phyloP scores from a whole-genome alignment of 352 stramenopile genomes.

The Peronospora farinosa region DNA sequence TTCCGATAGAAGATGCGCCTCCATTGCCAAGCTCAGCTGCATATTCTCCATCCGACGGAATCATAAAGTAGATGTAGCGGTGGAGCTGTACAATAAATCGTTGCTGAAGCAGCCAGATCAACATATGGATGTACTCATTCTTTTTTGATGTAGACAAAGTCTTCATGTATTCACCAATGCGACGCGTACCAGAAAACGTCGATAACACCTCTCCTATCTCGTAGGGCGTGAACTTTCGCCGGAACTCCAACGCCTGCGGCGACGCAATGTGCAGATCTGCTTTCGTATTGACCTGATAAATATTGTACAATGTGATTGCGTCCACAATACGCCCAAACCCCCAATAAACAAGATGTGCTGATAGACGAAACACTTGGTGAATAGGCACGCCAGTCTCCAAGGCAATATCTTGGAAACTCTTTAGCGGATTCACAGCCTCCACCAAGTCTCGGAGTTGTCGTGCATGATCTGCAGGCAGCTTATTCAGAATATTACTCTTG shows the following conservation, averaged over 20 bases:
- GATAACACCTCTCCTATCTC: constrained; percentile 69
- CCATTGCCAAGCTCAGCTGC: constrained; percentile 21
- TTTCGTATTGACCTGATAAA: constrained; percentile 73
- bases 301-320: constrained; percentile 80
- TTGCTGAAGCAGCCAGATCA: constrained; percentile 82
- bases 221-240: constrained; percentile 59
- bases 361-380: constrained; percentile 76
- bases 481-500: constrained; percentile 52
- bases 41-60: constrained; percentile 58
- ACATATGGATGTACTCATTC: constrained; percentile 82
- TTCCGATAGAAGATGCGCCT: constrained; percentile 16
- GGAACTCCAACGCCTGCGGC: constrained; percentile 59
- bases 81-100: constrained; percentile 82
- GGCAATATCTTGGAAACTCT: constrained; percentile 80
- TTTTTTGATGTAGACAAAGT: constrained; percentile 57
- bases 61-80: constrained; percentile 85
- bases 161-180: constrained; percentile 80
- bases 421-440: constrained; percentile 68
- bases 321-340: constrained; percentile 74
- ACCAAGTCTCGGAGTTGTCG: constrained; percentile 69
- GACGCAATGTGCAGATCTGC: constrained; percentile 47
- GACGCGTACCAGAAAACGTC: constrained; percentile 59
- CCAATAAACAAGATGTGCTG: constrained; percentile 82
- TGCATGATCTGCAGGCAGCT: constrained; percentile 70
- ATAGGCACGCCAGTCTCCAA: constrained; percentile 72